Conservation (phyloP, 2,329 filamentous ascomycete species). For the Aspergillus sp. region DNA sequence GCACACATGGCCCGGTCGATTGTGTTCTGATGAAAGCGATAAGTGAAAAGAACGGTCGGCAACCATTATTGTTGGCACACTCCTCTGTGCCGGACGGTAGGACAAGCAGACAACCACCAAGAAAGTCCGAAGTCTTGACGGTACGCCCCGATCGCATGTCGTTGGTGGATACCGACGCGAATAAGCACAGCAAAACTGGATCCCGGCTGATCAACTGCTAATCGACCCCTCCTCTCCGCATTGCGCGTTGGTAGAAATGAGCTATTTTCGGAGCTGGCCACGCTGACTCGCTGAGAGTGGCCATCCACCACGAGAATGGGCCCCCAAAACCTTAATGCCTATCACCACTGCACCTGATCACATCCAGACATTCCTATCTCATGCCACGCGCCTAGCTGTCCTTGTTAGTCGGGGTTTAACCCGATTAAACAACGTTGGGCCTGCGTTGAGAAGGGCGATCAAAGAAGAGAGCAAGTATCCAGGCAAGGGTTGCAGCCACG, state of each 20-base stretch:
- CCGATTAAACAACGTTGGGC: background rate
- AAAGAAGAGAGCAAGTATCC: background rate
- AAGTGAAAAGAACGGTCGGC: background rate
- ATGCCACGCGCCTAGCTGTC: background rate
- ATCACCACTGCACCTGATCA: background rate
- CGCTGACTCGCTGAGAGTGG: background rate
- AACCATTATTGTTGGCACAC: background rate
- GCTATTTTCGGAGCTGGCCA: background rate
- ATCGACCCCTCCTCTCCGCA: background rate
- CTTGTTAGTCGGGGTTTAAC: background rate
- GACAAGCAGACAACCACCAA: background rate
- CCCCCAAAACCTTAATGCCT: background rate
- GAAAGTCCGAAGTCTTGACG: background rate
- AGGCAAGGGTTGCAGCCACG: background rate
- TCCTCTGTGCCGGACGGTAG: background rate
- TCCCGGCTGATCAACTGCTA: slow-evolving; percentile 1
- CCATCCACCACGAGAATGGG: background rate
- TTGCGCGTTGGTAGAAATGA: background rate
- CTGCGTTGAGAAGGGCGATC: background rate
- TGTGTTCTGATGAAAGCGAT: background rate
- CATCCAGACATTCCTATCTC: background rate
- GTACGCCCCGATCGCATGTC: background rate
- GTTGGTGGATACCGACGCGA: background rate
- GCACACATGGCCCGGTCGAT: background rate
- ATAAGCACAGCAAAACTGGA: slow-evolving; percentile 1